Percentiles rank a stretch among this genome's conserved stretches.
Evolutionary conservation across 2,329 filamentous ascomycete species (phyloP).

Genomic region (Chlorencoelia australis): DNA sequence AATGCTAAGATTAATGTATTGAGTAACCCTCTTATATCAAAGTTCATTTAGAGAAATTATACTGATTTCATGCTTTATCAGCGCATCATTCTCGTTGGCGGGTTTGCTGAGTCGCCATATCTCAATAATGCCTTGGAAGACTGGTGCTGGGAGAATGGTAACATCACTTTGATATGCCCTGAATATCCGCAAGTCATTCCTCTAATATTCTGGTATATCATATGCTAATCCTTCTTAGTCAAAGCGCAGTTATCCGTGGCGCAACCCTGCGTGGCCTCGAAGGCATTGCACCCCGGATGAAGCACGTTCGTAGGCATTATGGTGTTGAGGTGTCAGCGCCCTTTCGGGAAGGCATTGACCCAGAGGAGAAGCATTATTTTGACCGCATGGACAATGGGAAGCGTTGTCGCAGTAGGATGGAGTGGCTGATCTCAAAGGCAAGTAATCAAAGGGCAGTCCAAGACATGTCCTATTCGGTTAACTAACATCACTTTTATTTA

Average conservation of each 20-base stretch:
- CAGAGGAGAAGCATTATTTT: constrained; percentile 1
- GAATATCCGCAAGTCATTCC: constrained; percentile 10
- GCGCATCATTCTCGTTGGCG: constrained; percentile 15
- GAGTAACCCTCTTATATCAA: neutral
- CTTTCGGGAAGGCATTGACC: constrained; percentile 10
- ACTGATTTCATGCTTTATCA: neutral
- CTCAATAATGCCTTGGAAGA: constrained; percentile 11
- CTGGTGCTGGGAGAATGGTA: constrained; percentile 15
- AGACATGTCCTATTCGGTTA: neutral
- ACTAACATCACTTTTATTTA: constrained; percentile 1
- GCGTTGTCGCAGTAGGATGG: neutral
- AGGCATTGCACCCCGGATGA: constrained; percentile 8
- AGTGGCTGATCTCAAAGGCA: constrained; percentile 13
- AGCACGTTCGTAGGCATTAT: constrained; percentile 10
- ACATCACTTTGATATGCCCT: constrained; percentile 14
- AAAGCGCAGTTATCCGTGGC: constrained; percentile 15
- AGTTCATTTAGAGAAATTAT: neutral
- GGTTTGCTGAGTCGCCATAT: constrained; percentile 14
- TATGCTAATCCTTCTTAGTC: constrained; percentile 9
- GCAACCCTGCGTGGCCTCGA: constrained; percentile 14
- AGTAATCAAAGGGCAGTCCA: neutral
- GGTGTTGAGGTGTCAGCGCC: neutral
- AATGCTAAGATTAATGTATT: constrained; percentile 13
- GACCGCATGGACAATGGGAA: neutral
- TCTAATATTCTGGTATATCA: neutral